A percentile compares a stretch with the other conserved stretches of the same genome.
Evolutionary conservation across 2,329 filamentous ascomycete genomes (phyloP).

Genomic region (Sclerotinia sclerotiorum): DNA sequence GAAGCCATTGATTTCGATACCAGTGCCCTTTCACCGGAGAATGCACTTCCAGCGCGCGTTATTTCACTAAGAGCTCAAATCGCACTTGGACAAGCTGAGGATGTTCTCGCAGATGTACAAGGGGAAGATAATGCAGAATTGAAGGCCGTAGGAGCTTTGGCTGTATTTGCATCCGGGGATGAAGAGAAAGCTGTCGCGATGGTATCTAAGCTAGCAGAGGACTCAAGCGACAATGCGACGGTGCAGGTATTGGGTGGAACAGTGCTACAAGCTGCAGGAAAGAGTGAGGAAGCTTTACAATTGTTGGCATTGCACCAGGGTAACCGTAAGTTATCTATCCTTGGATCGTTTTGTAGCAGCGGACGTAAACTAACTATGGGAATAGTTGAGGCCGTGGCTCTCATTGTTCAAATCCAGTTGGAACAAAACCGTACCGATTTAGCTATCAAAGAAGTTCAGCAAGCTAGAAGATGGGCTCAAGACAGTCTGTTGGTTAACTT

Average conservation of each 20-base stretch:
- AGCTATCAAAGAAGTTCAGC: constrained; percentile 82
- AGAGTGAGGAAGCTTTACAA: constrained; percentile 80
- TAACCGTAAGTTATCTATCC: constrained; percentile 60
- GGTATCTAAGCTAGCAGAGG: constrained; percentile 66
- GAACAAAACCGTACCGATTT: constrained; percentile 89
- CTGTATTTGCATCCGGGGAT: constrained; percentile 62
- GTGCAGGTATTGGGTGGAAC: constrained; percentile 84
- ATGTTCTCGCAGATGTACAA: constrained; percentile 69
- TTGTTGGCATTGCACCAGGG: constrained; percentile 82
- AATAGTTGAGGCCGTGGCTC: constrained; percentile 71
- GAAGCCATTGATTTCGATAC: constrained; percentile 84
- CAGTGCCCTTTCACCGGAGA: constrained; percentile 73
- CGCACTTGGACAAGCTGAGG: constrained; percentile 73
- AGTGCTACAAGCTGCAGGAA: constrained; percentile 74
- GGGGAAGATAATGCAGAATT: constrained; percentile 69
- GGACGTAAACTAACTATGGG: constrained; percentile 13
- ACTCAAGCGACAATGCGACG: constrained; percentile 68
- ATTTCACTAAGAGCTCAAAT: constrained; percentile 80
- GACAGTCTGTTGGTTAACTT: constrained; percentile 92
- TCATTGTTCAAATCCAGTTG: constrained; percentile 90
- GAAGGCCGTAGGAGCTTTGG: constrained; percentile 72
- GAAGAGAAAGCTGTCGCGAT: constrained; percentile 60
- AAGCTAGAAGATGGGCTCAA: constrained; percentile 90
- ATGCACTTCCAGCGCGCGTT: constrained; percentile 72
- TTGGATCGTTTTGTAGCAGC: background rate